Conservation (phyloP, 768 basidiomycete genomes). For the Calocybe indica region DNA sequence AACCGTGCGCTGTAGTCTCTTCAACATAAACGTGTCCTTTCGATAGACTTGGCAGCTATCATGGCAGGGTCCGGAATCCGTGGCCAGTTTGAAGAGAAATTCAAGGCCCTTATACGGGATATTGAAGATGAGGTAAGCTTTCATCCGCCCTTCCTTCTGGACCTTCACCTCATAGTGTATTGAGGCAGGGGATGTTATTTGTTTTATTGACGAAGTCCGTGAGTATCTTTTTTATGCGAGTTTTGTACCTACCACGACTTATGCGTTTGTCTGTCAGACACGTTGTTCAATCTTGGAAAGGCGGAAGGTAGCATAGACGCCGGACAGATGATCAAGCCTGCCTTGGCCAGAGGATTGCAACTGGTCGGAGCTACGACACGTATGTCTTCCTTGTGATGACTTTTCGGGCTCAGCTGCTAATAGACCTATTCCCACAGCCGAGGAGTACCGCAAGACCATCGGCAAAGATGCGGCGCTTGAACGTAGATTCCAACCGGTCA, state of each 20-base stretch:
- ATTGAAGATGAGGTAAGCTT: conserved; percentile 73
- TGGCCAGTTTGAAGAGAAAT: conserved; percentile 91
- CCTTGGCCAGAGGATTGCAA: conserved; percentile 80
- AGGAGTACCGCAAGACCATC: conserved; percentile 89
- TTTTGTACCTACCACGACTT: conserved; percentile 22
- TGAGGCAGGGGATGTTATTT: conserved; percentile 73
- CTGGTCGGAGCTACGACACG: conserved; percentile 90
- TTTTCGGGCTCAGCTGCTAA: background rate
- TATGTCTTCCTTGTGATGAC: conserved; percentile 26
- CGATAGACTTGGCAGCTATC: conserved; percentile 78
- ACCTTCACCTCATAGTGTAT: conserved; percentile 4
- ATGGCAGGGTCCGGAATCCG: conserved; percentile 89
- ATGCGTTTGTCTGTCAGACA: conserved; percentile 43
- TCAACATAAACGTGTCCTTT: conserved; percentile 81
- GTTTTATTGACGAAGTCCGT: conserved; percentile 95
- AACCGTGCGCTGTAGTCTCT: conserved; percentile 48
- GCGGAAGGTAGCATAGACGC: conserved; percentile 90
- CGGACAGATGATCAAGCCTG: conserved; percentile 91
- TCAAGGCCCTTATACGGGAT: conserved; percentile 84
- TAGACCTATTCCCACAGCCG: conserved; percentile 35
- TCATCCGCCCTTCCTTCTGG: conserved; percentile 13
- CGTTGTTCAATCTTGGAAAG: conserved; percentile 84
- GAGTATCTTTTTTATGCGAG: conserved; percentile 23
- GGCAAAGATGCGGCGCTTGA: conserved; percentile 90
- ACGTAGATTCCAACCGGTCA: conserved; percentile 85